Conservation (phyloP, 164 flowering plant genomes). For the Buxus sempervirens region DNA sequence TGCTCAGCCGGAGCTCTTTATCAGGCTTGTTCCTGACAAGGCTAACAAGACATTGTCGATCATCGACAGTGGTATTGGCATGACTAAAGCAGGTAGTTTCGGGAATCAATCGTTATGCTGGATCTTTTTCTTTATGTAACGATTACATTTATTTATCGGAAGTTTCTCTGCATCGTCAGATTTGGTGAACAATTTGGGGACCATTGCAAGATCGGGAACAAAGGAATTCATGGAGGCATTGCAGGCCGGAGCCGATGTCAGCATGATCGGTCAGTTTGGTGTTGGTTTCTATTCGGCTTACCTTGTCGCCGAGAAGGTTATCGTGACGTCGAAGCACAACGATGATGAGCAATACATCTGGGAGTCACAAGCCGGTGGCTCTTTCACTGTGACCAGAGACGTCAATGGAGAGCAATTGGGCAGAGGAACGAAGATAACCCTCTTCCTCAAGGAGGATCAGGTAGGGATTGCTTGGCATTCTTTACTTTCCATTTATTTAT, state of each 20-base stretch:
- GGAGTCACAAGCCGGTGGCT: constrained; percentile 60
- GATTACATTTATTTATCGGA: no score
- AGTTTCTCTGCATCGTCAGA: constrained; percentile 17
- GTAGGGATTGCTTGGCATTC: constrained; percentile 4
- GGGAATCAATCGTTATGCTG: no score
- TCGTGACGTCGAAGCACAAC: constrained; percentile 58
- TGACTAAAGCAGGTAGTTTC: constrained; percentile 28
- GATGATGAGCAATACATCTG: constrained; percentile 59
- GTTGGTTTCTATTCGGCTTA: constrained; percentile 55
- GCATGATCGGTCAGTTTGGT: constrained; percentile 61
- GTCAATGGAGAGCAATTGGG: constrained; percentile 41
- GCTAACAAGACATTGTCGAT: constrained; percentile 37
- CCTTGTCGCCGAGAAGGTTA: constrained; percentile 56
- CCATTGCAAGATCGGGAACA: constrained; percentile 61
- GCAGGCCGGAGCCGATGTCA: constrained; percentile 55
- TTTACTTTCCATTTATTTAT: not conserved
- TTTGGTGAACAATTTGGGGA: constrained; percentile 60
- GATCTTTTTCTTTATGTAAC: no score
- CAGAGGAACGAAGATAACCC: constrained; percentile 53
- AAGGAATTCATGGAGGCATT: constrained; percentile 66
- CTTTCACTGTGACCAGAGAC: constrained; percentile 48
- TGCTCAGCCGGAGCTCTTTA: constrained; percentile 46
- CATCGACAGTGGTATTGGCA: constrained; percentile 34
- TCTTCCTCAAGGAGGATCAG: constrained; percentile 62
- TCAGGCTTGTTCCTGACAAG: constrained; percentile 41